Evolutionary conservation across 2,329 filamentous ascomycete species (phyloP).

Genomic region (Xylaria polymorpha): DNA sequence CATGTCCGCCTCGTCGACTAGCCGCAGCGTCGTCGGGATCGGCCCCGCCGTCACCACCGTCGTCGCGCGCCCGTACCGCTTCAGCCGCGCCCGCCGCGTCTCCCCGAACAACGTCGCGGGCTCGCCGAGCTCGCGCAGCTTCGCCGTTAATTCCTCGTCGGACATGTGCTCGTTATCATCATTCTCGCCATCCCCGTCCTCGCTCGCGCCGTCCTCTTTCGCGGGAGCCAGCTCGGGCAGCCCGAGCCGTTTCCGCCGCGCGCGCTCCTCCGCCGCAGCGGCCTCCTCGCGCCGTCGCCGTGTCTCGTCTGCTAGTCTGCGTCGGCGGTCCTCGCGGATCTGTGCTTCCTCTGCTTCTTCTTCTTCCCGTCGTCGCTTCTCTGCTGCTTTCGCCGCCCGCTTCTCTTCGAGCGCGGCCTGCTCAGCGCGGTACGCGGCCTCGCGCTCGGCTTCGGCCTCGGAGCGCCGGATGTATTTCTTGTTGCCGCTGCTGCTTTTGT

Average conservation of each 20-base stretch:
- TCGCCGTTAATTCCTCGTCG: constrained; percentile 75
- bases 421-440: constrained; percentile 82
- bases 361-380: constrained; percentile 91
- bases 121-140: constrained; percentile 77
- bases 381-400: constrained; percentile 73
- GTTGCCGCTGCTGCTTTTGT: not conserved
- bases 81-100: constrained; percentile 73
- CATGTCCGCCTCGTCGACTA: constrained; percentile 89
- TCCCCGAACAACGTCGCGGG: constrained; percentile 86
- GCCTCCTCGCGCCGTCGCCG: constrained; percentile 75
- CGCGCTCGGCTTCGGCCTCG: constrained; percentile 85
- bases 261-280: constrained; percentile 78
- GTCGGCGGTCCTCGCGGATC: constrained; percentile 83
- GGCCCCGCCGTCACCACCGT: constrained; percentile 76
- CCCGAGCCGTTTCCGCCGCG: constrained; percentile 79
- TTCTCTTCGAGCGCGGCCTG: constrained; percentile 79
- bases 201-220: constrained; percentile 57
- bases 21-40: constrained; percentile 84
- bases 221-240: constrained; percentile 70
- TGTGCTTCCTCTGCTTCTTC: constrained; percentile 78
- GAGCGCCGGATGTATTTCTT: constrained; percentile 88
- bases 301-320: constrained; percentile 83
- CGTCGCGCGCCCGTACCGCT: constrained; percentile 75
- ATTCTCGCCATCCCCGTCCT: constrained; percentile 54
- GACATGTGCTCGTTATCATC: constrained; percentile 68